Base-by-base conservation (phyloP, 1,139 yeast genomes). In the Sugiyamaella castrensis region DNA sequence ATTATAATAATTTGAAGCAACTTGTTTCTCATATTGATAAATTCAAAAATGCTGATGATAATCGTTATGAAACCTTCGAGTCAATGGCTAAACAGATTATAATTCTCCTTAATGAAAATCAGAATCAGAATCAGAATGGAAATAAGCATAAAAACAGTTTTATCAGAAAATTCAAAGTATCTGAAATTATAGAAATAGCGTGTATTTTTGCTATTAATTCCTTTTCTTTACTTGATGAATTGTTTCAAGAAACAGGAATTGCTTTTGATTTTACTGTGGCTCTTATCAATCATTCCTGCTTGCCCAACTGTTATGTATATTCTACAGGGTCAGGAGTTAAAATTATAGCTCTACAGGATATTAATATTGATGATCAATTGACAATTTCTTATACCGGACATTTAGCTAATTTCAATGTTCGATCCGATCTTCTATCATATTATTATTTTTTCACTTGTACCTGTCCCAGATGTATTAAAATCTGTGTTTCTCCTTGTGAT, bases 241-340 rank as follows among this genome's bases (percentile, higher is more conserved):
- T 33, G 36, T 33, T 48, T 8, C 40, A 31, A 11, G 29, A 37
- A 15, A 30, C 29, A n/a, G 53, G 53, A 2, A 40, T 47, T 8
- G 53, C 45, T 3, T 45, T 50, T 31, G 53, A 50, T 33, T 46
- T 45, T 33, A 6, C 44, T 12, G 43, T 50, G 10, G 31, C 47
- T 11, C 43, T 50, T 33, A 12, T 50, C 2, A 50, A 50, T 41
- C 53, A 50, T 34, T 50, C 51, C 8, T 50, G 53, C 39, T 11
- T 13, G 8, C 49, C 53, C 15, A 46, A 46, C 19, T 37, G 48
- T 27, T 47, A 37, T 35, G 34, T 50, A 6, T 39, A 44, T 27
- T 35, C 16, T 16, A 16, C 40, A 12, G 46, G 40, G 9, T 43
- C 42, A 9, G 16, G 19, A n/a, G 40, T 44, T 32, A 24, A 26